These are phyloP conservation scores for Cercospora janseana DNA, from an alignment of 2,329 filamentous ascomycete genomes.

Conservation along the genomic window DNA sequence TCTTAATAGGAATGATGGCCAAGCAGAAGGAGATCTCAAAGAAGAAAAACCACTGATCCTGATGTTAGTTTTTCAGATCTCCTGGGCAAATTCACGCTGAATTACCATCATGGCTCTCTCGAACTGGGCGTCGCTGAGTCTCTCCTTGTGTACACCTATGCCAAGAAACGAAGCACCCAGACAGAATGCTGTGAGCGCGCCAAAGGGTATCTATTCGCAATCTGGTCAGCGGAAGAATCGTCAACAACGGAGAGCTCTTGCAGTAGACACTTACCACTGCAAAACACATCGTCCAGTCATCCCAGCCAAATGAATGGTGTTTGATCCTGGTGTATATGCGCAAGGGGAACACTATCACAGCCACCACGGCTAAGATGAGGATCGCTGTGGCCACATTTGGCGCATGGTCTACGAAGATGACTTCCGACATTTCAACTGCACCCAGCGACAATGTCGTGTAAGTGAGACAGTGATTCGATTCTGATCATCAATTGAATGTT, in stretches of 20 bases:
- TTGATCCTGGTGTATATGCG: constrained; percentile 27
- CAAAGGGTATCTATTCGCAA: constrained; percentile 28
- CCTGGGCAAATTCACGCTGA: background rate
- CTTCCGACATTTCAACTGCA: constrained; percentile 3
- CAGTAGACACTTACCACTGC: constrained; percentile 19
- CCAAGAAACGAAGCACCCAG: constrained; percentile 36
- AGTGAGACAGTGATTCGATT: no score
- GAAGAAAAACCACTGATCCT: constrained; percentile 39
- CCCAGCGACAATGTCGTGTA: background rate
- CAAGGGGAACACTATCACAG: constrained; percentile 24
- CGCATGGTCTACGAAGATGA: constrained; percentile 26
- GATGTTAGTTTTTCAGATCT: constrained; percentile 9
- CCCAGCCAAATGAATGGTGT: constrained; percentile 32
- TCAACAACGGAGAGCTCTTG: background rate
- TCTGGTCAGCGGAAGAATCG: background rate
- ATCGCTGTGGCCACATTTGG: constrained; percentile 27
- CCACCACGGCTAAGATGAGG: constrained; percentile 20
- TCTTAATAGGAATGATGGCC: constrained; percentile 39
- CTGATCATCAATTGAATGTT: no score
- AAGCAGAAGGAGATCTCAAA: constrained; percentile 41
- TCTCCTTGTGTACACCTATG: constrained; percentile 35
- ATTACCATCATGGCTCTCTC: constrained; percentile 29
- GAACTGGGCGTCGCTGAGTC: constrained; percentile 21
- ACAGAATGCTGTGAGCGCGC: constrained; percentile 33
- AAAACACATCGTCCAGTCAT: constrained; percentile 35